These are phyloP conservation scores for Phytophthora fragariae DNA, from an alignment of 352 stramenopile genomes.

Conservation along the genomic window DNA sequence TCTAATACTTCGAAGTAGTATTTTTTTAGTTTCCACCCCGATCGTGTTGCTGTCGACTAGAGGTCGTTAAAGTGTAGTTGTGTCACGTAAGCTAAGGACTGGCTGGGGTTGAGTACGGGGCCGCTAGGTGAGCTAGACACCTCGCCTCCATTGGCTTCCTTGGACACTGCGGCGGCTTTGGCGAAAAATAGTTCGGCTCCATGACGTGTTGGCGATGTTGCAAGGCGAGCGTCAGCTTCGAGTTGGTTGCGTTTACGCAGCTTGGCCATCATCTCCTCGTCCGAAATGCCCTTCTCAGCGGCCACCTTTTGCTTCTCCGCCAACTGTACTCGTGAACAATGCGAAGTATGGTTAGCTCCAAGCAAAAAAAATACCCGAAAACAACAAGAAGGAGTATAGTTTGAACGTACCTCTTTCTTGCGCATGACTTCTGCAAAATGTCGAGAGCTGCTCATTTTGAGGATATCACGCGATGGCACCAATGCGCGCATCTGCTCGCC, in stretches of 20 bases:
- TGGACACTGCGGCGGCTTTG: constrained; percentile 34
- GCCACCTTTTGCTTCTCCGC: constrained; percentile 79
- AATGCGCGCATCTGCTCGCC: constrained; percentile 59
- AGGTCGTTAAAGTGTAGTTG: constrained; percentile 79
- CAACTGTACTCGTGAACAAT: constrained; percentile 44
- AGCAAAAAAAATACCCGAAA: neutral
- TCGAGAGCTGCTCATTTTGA: constrained; percentile 89
- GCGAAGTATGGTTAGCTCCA: constrained; percentile 2
- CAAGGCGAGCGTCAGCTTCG: constrained; percentile 69
- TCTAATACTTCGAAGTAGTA: constrained; percentile 50
- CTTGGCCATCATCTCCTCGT: constrained; percentile 86
- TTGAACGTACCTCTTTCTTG: constrained; percentile 76
- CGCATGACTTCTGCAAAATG: constrained; percentile 84
- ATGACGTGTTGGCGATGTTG: constrained; percentile 67
- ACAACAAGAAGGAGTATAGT: neutral
- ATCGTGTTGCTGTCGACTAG: constrained; percentile 28
- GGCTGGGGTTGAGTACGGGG: constrained; percentile 35
- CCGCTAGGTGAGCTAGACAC: neutral
- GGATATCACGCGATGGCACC: constrained; percentile 80
- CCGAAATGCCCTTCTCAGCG: constrained; percentile 81
- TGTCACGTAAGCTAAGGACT: constrained; percentile 75
- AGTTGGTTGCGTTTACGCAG: constrained; percentile 78
- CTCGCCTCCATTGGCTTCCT: constrained; percentile 33
- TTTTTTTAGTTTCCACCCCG: constrained; percentile 41
- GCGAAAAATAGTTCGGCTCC: constrained; percentile 45